Conservation (phyloP, 2,329 filamentous ascomycete species). For the Cordyceps sp. region DNA sequence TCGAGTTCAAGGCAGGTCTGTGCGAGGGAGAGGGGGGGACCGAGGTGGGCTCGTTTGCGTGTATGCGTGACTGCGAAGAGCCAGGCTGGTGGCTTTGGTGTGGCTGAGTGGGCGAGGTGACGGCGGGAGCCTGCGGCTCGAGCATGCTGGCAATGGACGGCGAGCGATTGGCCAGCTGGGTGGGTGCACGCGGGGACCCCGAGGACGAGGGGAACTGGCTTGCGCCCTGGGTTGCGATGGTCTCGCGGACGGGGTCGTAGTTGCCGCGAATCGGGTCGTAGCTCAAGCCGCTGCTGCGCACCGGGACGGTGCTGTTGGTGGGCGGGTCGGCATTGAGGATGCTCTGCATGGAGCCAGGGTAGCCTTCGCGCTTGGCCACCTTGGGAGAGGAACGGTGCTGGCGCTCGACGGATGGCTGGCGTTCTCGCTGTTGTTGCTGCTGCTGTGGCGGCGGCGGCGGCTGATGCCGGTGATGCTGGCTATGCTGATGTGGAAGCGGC, state of each 20-base stretch:
- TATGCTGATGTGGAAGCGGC: no score
- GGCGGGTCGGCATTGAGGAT: conserved; percentile 35
- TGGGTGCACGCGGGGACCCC: conserved; percentile 29
- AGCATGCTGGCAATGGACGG: conserved; percentile 86
- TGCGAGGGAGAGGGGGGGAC: conserved; percentile 26
- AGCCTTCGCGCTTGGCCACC: conserved; percentile 33
- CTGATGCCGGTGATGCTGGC: background rate
- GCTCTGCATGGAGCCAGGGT: conserved; percentile 34
- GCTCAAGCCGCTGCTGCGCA: conserved; percentile 58
- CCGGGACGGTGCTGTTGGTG: conserved; percentile 24
- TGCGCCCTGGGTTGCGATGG: conserved; percentile 35
- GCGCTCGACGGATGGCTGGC: conserved; percentile 12
- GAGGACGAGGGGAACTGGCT: conserved; percentile 27
- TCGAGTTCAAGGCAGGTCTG: conserved; percentile 15
- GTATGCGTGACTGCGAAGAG: conserved; percentile 13
- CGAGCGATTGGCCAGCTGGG: conserved; percentile 31
- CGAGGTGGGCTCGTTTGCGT: conserved; percentile 17
- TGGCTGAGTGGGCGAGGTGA: conserved; percentile 12
- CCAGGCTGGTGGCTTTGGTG: conserved; percentile 11
- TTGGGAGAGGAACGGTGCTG: conserved; percentile 25
- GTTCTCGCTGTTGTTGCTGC: conserved; percentile 8
- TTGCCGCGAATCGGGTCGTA: conserved; percentile 83
- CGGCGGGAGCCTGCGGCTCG: conserved; percentile 29
- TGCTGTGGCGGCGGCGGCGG: conserved; percentile 7
- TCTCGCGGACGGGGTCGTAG: conserved; percentile 48